Evolutionary conservation across 2,329 filamentous ascomycete genomes (phyloP).

Genomic region (Ilyonectria sp.): DNA sequence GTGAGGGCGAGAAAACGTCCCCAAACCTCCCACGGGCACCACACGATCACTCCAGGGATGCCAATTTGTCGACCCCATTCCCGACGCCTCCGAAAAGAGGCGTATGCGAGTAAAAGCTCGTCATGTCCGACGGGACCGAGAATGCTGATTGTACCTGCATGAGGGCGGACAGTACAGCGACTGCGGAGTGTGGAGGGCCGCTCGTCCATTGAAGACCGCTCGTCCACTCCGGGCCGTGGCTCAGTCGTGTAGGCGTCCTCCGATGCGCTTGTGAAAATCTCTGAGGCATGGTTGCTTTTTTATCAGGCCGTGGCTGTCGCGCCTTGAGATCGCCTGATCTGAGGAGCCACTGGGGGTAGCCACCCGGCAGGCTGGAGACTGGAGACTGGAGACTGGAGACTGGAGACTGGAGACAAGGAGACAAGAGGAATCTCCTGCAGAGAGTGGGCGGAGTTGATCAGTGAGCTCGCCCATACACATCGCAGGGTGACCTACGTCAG

Average conservation of each 20-base stretch:
- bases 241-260: conserved; percentile 25
- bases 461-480: neutral
- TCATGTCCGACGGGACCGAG: neutral
- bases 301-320: conserved; percentile 35
- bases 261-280: conserved; percentile 16
- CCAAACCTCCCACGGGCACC: neutral
- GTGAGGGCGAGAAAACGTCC: neutral
- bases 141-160: conserved; percentile 27
- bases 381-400: too few species aligned
- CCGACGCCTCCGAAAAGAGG: conserved; percentile 19
- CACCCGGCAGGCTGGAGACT: conserved; percentile 16
- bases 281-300: conserved; percentile 40
- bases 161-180: neutral
- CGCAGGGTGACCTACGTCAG: neutral
- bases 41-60: neutral
- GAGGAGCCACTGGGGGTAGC: conserved; percentile 13
- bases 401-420: conserved; percentile 24
- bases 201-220: too few species aligned
- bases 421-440: conserved; percentile 30
- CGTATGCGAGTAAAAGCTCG: conserved; percentile 6
- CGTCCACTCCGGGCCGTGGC: conserved; percentile 7
- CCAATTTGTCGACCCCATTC: neutral
- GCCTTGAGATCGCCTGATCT: conserved; percentile 37
- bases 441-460: conserved; percentile 3
- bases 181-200: too few species aligned